These are phyloP conservation scores for Blastobotrys ciferrii DNA, from an alignment of 1,139 yeast genomes.

Conservation along the genomic window DNA sequence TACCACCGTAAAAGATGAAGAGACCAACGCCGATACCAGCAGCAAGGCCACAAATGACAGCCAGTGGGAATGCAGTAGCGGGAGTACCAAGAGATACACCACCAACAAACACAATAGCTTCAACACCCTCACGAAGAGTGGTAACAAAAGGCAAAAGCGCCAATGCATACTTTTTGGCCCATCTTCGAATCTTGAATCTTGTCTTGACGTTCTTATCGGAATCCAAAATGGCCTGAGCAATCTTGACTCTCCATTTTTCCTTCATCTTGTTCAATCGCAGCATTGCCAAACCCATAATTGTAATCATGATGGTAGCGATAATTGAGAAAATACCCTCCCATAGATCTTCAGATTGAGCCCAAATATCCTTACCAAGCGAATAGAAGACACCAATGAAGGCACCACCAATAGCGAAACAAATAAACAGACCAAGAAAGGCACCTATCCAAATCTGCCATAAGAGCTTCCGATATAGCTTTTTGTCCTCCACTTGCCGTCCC, in stretches of 20 bases:
- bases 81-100: slow-evolving; percentile 63
- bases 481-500: slow-evolving; percentile 49
- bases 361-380: slow-evolving; percentile 51
- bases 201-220: slow-evolving; percentile 30
- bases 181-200: slow-evolving; percentile 25
- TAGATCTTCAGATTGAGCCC: slow-evolving; percentile 57
- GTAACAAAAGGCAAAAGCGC: slow-evolving; percentile 79
- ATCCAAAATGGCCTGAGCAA: slow-evolving; percentile 51
- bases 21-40: slow-evolving; percentile 72
- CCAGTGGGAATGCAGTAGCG: slow-evolving; percentile 69
- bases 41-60: slow-evolving; percentile 71
- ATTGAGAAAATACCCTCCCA: slow-evolving; percentile 93
- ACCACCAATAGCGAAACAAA: slow-evolving; percentile 78
- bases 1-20: slow-evolving; percentile 69
- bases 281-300: slow-evolving; percentile 86
- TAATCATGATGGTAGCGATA: slow-evolving; percentile 74
- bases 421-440: slow-evolving; percentile 61
- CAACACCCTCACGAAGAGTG: slow-evolving; percentile 84
- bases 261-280: slow-evolving; percentile 83
- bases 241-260: slow-evolving; percentile 78
- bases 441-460: slow-evolving; percentile 80
- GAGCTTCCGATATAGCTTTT: slow-evolving; percentile 56
- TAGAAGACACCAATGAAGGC: slow-evolving; percentile 85
- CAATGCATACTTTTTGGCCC: slow-evolving; percentile 66
- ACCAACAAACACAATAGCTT: slow-evolving; percentile 87